Evolutionary conservation across 805 yeast genomes (phyloP).

Genomic region (Saccharomycopsis sp.): DNA sequence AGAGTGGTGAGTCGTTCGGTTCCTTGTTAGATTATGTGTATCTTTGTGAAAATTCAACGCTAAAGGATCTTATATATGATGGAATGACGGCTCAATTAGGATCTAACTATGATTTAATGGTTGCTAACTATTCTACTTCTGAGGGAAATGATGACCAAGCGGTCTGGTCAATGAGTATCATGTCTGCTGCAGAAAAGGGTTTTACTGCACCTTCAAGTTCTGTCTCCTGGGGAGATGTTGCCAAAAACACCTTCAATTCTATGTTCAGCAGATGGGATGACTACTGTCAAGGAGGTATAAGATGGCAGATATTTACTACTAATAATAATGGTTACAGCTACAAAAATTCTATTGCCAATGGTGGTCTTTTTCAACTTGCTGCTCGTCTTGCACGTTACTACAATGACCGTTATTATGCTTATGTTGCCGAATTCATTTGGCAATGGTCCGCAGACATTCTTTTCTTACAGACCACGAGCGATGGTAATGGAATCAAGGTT

Average conservation of each 20-base stretch:
- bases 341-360: constrained; percentile 61
- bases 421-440: constrained; percentile 56
- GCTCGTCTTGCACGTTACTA: constrained; percentile 60
- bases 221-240: constrained; percentile 29
- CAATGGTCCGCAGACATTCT: constrained; percentile 49
- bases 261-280: constrained; percentile 53
- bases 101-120: constrained; percentile 35
- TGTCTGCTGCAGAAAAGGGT: constrained; percentile 42
- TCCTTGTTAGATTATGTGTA: constrained; percentile 37
- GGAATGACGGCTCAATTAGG: constrained; percentile 42
- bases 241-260: constrained; percentile 30
- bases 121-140: constrained; percentile 39
- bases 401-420: constrained; percentile 51
- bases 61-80: constrained; percentile 29
- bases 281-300: constrained; percentile 54
- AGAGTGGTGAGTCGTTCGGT: constrained; percentile 47
- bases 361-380: constrained; percentile 54
- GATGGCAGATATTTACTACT: constrained; percentile 70
- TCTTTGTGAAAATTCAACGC: constrained; percentile 33
- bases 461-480: constrained; percentile 26
- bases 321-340: constrained; percentile 57
- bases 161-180: constrained; percentile 43
- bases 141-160: constrained; percentile 50
- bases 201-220: constrained; percentile 31
- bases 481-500: constrained; percentile 32